phyloP scores from a whole-genome alignment of 805 yeast genomes.

The Dipodascus albidus region DNA sequence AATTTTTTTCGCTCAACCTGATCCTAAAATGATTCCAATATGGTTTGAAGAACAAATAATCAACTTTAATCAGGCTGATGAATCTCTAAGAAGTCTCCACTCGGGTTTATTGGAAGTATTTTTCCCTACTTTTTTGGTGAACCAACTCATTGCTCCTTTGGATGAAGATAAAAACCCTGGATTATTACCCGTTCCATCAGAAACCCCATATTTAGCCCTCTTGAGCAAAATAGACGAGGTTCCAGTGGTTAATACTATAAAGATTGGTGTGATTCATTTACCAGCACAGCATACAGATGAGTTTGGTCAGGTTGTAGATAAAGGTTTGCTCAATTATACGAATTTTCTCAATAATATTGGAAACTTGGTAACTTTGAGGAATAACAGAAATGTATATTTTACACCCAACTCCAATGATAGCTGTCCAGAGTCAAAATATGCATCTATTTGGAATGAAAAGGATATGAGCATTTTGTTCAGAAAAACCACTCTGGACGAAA shows the following conservation, averaged over 20 bases:
- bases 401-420: not conserved
- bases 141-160: not conserved
- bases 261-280: not conserved
- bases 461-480: not conserved
- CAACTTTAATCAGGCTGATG: not conserved
- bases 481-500: not conserved
- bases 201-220: not conserved
- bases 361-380: not conserved
- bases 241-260: not conserved
- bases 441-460: not conserved
- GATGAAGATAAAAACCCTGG: not conserved
- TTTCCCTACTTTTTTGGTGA: not conserved
- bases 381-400: not conserved
- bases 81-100: not conserved
- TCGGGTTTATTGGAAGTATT: not conserved
- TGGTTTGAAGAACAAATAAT: slow-evolving; percentile 1
- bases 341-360: not conserved
- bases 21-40: slow-evolving; percentile 11
- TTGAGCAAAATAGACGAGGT: not conserved
- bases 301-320: not conserved
- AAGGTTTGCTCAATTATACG: not conserved
- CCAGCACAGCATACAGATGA: not conserved
- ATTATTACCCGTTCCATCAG: not conserved
- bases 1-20: slow-evolving; percentile 8
- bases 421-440: not conserved